Percentiles rank a stretch among this genome's conserved stretches.
phyloP scores from a whole-genome alignment of 164 flowering plant genomes.

The Euptelea pleiosperma region DNA sequence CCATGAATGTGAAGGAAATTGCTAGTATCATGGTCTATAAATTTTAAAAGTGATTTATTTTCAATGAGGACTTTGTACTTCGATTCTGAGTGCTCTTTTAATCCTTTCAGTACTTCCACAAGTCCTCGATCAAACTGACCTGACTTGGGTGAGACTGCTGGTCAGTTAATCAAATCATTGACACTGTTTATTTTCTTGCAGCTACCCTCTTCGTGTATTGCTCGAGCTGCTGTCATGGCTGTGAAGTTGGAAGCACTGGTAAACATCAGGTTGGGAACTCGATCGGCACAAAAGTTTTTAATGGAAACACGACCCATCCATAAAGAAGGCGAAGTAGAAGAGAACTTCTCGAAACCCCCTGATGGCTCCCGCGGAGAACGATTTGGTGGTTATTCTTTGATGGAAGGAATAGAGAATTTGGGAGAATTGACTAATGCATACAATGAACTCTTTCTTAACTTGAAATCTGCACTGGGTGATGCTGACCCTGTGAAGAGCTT shows the following conservation, averaged over 20 bases:
- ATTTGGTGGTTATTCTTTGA: neutral
- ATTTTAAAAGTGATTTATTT: too few species aligned
- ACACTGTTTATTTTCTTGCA: constrained; percentile 21
- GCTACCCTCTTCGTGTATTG: constrained; percentile 70
- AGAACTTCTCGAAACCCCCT: neutral
- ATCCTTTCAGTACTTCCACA: too few species aligned
- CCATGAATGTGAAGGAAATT: neutral
- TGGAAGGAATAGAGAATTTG: constrained; percentile 5
- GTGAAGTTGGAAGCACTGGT: constrained; percentile 59
- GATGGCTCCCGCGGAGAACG: constrained; percentile 1
- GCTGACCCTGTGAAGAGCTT: constrained; percentile 28
- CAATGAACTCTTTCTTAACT: constrained; percentile 34
- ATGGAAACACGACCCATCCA: neutral
- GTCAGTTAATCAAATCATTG: neutral
- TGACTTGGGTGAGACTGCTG: too few species aligned
- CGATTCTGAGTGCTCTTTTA: neutral
- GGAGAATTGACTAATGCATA: constrained; percentile 22
- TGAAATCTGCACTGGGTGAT: constrained; percentile 39
- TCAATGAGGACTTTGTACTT: neutral
- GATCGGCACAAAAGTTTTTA: constrained; percentile 3
- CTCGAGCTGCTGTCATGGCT: constrained; percentile 66
- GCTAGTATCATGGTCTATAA: neutral
- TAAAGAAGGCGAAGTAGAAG: constrained; percentile 14
- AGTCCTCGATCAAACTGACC: too few species aligned
- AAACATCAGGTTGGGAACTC: constrained; percentile 27